Percentiles rank a stretch among this genome's conserved stretches.
Evolutionary conservation across 2,329 filamentous ascomycete species (phyloP).

Genomic region (Meredithiella fracta): DNA sequence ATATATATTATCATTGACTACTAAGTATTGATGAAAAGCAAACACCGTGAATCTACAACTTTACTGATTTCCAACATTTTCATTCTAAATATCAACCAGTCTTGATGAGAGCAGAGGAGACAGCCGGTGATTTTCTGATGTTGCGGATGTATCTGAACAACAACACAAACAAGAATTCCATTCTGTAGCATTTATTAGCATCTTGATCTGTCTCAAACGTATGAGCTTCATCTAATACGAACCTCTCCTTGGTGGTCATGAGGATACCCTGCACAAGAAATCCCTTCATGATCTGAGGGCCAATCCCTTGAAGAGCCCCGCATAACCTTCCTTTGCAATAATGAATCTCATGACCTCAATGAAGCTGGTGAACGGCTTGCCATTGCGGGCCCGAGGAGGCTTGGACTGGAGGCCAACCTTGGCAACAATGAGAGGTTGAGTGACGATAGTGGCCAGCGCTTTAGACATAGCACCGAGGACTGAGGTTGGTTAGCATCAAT

Average conservation of each 20-base stretch:
- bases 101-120: background rate
- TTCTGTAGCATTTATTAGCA: conserved; percentile 29
- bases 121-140: conserved; percentile 33
- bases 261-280: conserved; percentile 84
- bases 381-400: conserved; percentile 66
- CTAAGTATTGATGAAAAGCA: too few relatives aligned
- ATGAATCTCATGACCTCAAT: conserved; percentile 92
- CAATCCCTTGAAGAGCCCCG: conserved; percentile 92
- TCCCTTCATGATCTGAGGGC: conserved; percentile 83
- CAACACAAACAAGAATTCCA: conserved; percentile 76
- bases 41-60: too few relatives aligned
- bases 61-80: too few relatives aligned
- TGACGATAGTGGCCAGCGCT: conserved; percentile 74
- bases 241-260: conserved; percentile 99
- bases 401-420: conserved; percentile 94
- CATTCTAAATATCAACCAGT: background rate
- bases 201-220: background rate
- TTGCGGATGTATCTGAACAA: conserved; percentile 68
- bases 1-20: too few relatives aligned
- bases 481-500: conserved; percentile 21
- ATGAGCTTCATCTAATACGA: conserved; percentile 19
- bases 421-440: conserved; percentile 90
- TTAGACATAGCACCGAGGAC: conserved; percentile 90
- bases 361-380: conserved; percentile 87
- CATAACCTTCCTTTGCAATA: conserved; percentile 64